Conservation (phyloP, 1,284 basidiomycete species). For the Moniliella sp. region DNA sequence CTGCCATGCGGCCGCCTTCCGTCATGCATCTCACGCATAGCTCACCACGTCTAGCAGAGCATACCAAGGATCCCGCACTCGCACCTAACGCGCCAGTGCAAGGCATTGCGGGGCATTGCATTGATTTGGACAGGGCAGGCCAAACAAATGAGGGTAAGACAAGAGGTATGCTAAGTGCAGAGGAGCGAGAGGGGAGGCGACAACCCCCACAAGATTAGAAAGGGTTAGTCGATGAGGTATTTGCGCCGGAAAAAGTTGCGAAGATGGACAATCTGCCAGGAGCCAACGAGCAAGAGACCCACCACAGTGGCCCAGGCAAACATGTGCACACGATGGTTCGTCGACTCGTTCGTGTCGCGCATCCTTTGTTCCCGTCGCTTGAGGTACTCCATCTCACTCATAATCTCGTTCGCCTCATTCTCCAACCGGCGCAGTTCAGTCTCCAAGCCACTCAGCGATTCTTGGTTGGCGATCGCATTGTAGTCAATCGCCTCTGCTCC, state of each 20-base stretch:
- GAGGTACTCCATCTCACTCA: constrained; percentile 83
- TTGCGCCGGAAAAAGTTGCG: constrained; percentile 87
- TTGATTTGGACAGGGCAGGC: no score
- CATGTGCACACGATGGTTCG: constrained; percentile 67
- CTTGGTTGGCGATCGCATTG: constrained; percentile 96
- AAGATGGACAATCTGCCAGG: constrained; percentile 83
- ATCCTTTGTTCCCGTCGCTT: constrained; percentile 71
- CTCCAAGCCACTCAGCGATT: constrained; percentile 79
- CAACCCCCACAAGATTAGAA: no score
- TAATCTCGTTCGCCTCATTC: constrained; percentile 74
- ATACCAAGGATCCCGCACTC: no score
- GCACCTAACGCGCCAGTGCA: no score
- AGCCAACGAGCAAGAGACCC: constrained; percentile 59
- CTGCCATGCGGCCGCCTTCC: no score
- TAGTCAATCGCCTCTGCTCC: constrained; percentile 98
- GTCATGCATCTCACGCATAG: no score
- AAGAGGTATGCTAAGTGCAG: no score
- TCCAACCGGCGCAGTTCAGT: constrained; percentile 95
- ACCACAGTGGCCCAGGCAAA: constrained; percentile 73
- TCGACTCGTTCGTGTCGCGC: constrained; percentile 75
- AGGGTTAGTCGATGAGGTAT: constrained; percentile 81
- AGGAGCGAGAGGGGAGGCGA: no score
- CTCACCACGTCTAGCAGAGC: no score
- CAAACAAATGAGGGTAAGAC: no score
- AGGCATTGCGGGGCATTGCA: no score